Evolutionary conservation across 805 yeast genomes (phyloP).

Genomic region (Candida gorgasii): DNA sequence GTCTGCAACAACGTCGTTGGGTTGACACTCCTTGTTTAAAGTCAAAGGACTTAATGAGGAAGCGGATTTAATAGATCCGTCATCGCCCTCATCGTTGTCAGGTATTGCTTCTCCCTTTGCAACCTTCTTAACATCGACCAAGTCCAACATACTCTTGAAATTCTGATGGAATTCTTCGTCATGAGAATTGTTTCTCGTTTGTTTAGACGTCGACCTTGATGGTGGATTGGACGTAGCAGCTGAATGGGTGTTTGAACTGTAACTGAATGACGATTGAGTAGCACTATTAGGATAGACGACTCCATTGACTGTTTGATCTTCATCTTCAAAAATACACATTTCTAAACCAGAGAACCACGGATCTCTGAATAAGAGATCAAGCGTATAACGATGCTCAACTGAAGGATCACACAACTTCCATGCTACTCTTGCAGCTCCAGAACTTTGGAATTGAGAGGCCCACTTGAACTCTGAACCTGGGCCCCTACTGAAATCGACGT

Average conservation of each 20-base stretch:
- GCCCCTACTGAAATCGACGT: conserved; percentile 45
- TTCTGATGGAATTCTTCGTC: conserved; percentile 10
- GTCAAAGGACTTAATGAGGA: conserved; percentile 14
- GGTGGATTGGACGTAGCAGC: conserved; percentile 29
- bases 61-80: conserved; percentile 14
- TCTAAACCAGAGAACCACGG: conserved; percentile 64
- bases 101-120: conserved; percentile 2
- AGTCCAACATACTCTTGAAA: conserved; percentile 41
- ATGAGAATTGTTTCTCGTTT: conserved; percentile 16
- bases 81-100: conserved; percentile 7
- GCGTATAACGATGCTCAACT: conserved; percentile 50
- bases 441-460: conserved; percentile 59
- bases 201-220: conserved; percentile 27
- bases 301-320: conserved; percentile 39
- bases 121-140: conserved; percentile 17
- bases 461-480: conserved; percentile 75
- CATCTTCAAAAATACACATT: conserved; percentile 57
- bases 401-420: conserved; percentile 76
- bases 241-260: conserved; percentile 30
- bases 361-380: conserved; percentile 57
- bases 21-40: background rate
- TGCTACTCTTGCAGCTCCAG: conserved; percentile 66
- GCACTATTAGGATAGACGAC: conserved; percentile 13
- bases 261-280: conserved; percentile 7
- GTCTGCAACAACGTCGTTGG: background rate